Conservation (phyloP, 305 asterid genomes). For the Fraxinus albicans region DNA sequence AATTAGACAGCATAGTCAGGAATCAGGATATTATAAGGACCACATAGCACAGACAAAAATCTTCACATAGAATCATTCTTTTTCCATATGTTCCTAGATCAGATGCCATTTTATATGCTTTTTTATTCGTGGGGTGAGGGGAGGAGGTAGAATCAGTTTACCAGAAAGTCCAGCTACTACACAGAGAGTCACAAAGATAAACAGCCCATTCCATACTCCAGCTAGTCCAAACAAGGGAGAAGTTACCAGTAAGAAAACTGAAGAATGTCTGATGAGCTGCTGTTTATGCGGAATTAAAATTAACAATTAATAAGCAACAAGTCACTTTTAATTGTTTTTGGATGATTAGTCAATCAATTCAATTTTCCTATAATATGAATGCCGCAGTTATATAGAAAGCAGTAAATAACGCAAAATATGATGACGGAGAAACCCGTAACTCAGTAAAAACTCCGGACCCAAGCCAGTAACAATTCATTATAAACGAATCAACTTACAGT, state of each 20-base stretch:
- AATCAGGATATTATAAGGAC: not conserved
- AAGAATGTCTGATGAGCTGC: slow-evolving; percentile 31
- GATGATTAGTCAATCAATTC: too few relatives aligned
- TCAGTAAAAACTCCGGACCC: too few relatives aligned
- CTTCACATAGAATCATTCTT: not conserved
- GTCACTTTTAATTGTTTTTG: too few relatives aligned
- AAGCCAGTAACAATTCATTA: too few relatives aligned
- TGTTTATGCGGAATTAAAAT: too few relatives aligned
- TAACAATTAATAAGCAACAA: too few relatives aligned
- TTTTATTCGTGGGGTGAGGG: not conserved
- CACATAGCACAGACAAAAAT: not conserved
- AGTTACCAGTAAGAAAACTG: slow-evolving; percentile 57
- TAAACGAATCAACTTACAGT: too few relatives aligned
- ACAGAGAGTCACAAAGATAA: slow-evolving; percentile 81
- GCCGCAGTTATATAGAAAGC: too few relatives aligned
- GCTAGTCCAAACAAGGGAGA: slow-evolving; percentile 67
- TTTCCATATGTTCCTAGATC: not conserved
- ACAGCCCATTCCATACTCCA: slow-evolving; percentile 85
- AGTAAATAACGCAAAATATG: too few relatives aligned
- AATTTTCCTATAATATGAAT: too few relatives aligned
- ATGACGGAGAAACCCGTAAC: too few relatives aligned
- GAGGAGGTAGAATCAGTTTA: slow-evolving; percentile 20
- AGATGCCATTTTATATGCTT: not conserved
- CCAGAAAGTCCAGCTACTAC: slow-evolving; percentile 82
- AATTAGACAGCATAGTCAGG: not conserved